phyloP scores from a whole-genome alignment of 139 green algal species.

The Tetradesmus obliquus region DNA sequence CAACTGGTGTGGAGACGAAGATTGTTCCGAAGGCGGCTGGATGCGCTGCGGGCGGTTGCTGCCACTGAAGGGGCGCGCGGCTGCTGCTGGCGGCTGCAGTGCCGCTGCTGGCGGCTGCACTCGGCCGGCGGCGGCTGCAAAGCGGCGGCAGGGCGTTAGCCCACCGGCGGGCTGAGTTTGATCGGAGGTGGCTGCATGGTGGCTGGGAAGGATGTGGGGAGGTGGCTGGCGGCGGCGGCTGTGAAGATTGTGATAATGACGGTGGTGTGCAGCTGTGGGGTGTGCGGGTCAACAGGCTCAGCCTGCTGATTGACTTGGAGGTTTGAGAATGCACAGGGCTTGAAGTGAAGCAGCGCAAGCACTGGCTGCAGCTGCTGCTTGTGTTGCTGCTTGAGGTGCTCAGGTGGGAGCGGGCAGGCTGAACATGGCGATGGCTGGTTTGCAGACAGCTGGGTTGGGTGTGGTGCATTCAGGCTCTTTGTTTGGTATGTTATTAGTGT shows the following conservation, averaged over 20 bases:
- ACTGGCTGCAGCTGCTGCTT: too few relatives aligned
- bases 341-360: too few relatives aligned
- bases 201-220: too few relatives aligned
- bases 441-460: too few relatives aligned
- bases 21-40: neutral
- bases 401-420: too few relatives aligned
- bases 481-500: too few relatives aligned
- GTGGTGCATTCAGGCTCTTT: too few relatives aligned
- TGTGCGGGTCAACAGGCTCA: neutral
- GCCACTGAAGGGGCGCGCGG: conserved; percentile 3
- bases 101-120: neutral
- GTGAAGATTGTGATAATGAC: neutral
- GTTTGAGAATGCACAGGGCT: neutral
- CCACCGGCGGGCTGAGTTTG: neutral
- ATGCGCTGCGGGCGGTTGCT: conserved; percentile 12
- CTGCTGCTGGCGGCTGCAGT: neutral
- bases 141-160: too few relatives aligned
- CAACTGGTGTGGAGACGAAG: neutral
- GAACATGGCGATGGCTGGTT: too few relatives aligned
- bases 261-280: neutral
- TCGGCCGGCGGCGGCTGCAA: neutral
- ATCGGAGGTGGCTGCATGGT: neutral
- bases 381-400: too few relatives aligned
- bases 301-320: neutral
- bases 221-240: too few relatives aligned